These are phyloP conservation scores for Chaetomium sp. DNA, from an alignment of 2,329 filamentous ascomycete genomes.

Conservation along the genomic window DNA sequence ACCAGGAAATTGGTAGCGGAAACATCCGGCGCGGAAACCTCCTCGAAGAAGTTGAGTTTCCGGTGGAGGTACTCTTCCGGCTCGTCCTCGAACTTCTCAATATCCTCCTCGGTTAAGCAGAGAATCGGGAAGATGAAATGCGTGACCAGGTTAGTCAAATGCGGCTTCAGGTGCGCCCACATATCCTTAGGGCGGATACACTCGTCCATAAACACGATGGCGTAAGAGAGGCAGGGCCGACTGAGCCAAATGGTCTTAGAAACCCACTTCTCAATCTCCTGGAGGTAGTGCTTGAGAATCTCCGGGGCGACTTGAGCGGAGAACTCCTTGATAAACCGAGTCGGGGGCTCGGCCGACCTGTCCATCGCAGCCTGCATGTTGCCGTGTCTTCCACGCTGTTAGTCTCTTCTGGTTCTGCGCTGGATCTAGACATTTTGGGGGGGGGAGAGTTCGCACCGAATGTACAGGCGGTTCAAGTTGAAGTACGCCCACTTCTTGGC, in stretches of 20 bases:
- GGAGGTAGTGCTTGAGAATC: constrained; percentile 89
- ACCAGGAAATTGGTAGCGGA: constrained; percentile 95
- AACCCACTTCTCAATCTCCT: constrained; percentile 96
- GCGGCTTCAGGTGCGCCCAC: constrained; percentile 89
- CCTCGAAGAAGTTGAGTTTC: constrained; percentile 96
- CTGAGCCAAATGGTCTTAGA: constrained; percentile 91
- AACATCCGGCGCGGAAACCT: constrained; percentile 90
- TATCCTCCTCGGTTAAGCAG: constrained; percentile 84
- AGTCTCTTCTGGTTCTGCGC: constrained; percentile 15
- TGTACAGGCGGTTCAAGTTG: constrained; percentile 91
- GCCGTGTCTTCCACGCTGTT: constrained; percentile 61
- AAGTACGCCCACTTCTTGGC: constrained; percentile 99
- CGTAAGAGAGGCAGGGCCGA: constrained; percentile 88
- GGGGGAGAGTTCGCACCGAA: constrained; percentile 50
- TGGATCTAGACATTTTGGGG: background rate
- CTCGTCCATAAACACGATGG: constrained; percentile 90
- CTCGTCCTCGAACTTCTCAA: constrained; percentile 89
- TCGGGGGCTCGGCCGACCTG: constrained; percentile 65
- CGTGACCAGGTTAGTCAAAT: constrained; percentile 86
- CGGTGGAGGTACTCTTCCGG: constrained; percentile 95
- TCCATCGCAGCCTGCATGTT: constrained; percentile 72
- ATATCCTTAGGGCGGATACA: constrained; percentile 96
- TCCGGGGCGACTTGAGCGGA: constrained; percentile 87
- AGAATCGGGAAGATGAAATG: constrained; percentile 95
- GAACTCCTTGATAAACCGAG: constrained; percentile 83